Base-by-base conservation (phyloP, 2,329 filamentous ascomycete species). In the Bisporella sp. region DNA sequence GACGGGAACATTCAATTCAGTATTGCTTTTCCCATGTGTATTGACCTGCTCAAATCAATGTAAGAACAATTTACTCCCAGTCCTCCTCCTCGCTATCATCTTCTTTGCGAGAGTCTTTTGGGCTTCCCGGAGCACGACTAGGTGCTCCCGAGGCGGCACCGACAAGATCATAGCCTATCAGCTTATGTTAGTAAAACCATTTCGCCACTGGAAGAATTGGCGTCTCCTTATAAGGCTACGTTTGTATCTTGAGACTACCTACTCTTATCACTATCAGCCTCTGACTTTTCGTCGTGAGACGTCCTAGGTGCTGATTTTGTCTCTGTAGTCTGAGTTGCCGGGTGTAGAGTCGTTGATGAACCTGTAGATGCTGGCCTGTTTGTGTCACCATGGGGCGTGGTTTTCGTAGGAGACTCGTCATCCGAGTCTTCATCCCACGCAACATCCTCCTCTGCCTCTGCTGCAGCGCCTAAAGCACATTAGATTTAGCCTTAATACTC, bases 261-360 rank as follows among this genome's bases (percentile, higher is more conserved):
- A 37, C 35, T 96, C 13, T 89, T 89, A 61, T 99, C 93, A 66
- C 92, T 96, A 62, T 93, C 93, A 6, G 90, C 83, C 59, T 93
- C 87, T 30, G 88, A 95, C 66, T 92, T 90, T 66, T 90, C 86
- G 63, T 96, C 90, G 62, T 95, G 86, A 30, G 90, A 95, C 62
- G 78, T 81, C 45, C 88, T 84, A 30, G 83, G 76, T 68, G 89
- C 89, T 45, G 81, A 71, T 56, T 63, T 58, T 51, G 66, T 55
- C 47, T 63, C 56, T 57, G 59, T 53, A 41, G 60, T 60, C 45
- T 61, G 63, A 46, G 66, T 68, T 35, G 59, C 66, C 64, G 77
- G 76, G 46, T 84, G 78, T 55, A 84, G 78, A 5, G 81, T 84
- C 5, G 73, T 78, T 4, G 80, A 81, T 6, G 81, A 84, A 51